phyloP scores from a whole-genome alignment of 225 moss, liverwort and hornwort species.

The Physcomitrellopsis africana region DNA sequence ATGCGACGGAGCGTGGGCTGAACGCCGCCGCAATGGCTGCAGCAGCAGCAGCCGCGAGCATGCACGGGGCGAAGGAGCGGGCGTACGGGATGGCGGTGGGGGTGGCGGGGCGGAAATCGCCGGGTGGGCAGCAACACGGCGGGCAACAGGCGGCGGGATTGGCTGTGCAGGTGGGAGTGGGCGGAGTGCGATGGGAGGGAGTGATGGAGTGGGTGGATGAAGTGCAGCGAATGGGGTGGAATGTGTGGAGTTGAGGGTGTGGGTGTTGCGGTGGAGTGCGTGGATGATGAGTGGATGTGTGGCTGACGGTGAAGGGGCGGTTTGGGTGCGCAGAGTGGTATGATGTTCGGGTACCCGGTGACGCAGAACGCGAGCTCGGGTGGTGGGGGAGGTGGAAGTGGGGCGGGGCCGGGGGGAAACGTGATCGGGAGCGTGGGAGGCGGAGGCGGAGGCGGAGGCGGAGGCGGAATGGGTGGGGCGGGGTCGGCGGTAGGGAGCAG shows the following conservation, averaged over 20 bases:
- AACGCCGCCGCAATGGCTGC: conserved; percentile 57
- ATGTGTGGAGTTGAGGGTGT: no score
- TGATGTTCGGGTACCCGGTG: conserved; percentile 54
- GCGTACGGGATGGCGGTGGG: conserved; percentile 55
- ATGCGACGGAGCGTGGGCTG: conserved; percentile 51
- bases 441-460: conserved; percentile 31
- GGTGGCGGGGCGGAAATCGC: conserved; percentile 54
- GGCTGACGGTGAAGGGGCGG: neutral
- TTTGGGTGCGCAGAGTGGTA: conserved; percentile 44
- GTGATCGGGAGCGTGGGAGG: no score
- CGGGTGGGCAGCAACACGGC: conserved; percentile 54
- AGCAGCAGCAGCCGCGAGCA: conserved; percentile 48
- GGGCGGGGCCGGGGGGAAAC: conserved; percentile 5
- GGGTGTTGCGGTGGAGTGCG: no score
- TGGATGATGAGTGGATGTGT: neutral
- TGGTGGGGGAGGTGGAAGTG: conserved; percentile 33
- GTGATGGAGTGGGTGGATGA: no score
- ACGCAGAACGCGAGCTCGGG: conserved; percentile 44
- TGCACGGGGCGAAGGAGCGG: conserved; percentile 68
- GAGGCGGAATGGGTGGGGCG: conserved; percentile 41
- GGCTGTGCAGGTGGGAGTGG: conserved; percentile 66
- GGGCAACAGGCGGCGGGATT: conserved; percentile 41
- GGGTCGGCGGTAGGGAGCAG: conserved; percentile 34
- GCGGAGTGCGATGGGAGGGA: no score
- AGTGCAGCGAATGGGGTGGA: no score